Conservation (phyloP, 345 rosid species). For the Crucihimalaya himalaica region DNA sequence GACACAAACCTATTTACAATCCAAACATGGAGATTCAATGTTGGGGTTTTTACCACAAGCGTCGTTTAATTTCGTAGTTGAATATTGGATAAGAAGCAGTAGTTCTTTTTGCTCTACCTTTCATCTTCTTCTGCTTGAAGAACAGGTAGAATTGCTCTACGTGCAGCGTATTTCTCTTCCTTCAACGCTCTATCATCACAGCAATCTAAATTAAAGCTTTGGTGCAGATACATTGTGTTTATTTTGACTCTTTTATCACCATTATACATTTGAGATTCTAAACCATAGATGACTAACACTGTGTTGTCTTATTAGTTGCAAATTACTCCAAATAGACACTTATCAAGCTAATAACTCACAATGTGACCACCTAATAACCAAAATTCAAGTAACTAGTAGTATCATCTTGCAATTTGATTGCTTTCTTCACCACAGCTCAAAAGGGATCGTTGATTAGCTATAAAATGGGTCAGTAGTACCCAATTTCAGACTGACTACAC, state of each 20-base stretch:
- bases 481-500: neutral
- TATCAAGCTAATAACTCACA: neutral
- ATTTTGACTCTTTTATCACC: neutral
- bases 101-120: constrained; percentile 47
- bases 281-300: neutral
- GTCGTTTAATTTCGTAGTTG: neutral
- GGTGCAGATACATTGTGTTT: neutral
- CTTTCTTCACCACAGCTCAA: constrained; percentile 21
- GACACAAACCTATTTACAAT: constrained; percentile 66
- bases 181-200: constrained; percentile 69
- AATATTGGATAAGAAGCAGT: neutral
- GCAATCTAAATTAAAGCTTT: neutral
- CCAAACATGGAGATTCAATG: neutral
- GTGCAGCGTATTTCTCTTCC: constrained; percentile 92
- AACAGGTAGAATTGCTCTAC: constrained; percentile 77
- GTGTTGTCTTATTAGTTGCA: neutral
- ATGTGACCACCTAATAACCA: constrained; percentile 1
- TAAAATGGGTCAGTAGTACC: neutral
- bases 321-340: no score
- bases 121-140: constrained; percentile 99
- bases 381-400: neutral
- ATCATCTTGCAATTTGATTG: neutral
- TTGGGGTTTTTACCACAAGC: no score
- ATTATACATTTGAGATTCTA: neutral
- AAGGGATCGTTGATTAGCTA: constrained; percentile 6